Evolutionary conservation across 805 yeast genomes (phyloP), one percentile per base, ranked within the genome.

Genomic region (Pichia cephalocereana): DNA sequence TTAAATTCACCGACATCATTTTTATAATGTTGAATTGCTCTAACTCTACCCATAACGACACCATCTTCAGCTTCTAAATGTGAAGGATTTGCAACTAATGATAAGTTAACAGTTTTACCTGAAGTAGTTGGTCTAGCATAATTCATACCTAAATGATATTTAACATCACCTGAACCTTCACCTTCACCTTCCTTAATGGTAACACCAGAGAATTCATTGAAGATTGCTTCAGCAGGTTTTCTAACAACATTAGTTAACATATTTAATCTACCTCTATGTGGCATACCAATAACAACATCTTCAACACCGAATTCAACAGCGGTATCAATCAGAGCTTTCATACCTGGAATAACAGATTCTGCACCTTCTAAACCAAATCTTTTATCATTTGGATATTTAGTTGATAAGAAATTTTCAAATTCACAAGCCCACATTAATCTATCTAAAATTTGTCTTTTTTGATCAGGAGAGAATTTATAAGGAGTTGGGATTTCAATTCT

Each of bases 61-160:
- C 98, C 97, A 69, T 93, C 99, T 72, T 90, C 97, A 52, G 99
- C 95, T 75, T 93, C 99, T 71, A 93, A 80, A 74, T 93, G 99
- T 43, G 98, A 91, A 54, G 99, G 99, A 70, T 93, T 93, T 53
- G 99, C 99, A 54, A 93, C 99, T 56, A 93, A 75, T 32, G 98
- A 90, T 62, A 93, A 74, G 74, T 90, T 90, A 56, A 93, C 97
- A 65, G 82, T 86, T 70, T 89, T 89, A 69, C 99, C 99, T 28
- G 96, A 86, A 42, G 97, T 95, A 48, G 99, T 93, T 68, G 99
- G 99, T 75, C 99, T 86, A 67, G 83, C 87, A 76, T 90, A 93
- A 76, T 93, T 91, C 96, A 93, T 91, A 76, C 99, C 99, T 71
- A 93, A 78, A 70, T 93, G 99, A 76, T 93, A 93, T 72, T 93